Percentiles rank a stretch among this genome's conserved stretches.
Evolutionary conservation across 306 rosid species (phyloP).

Genomic region (Abrus precatorius): DNA sequence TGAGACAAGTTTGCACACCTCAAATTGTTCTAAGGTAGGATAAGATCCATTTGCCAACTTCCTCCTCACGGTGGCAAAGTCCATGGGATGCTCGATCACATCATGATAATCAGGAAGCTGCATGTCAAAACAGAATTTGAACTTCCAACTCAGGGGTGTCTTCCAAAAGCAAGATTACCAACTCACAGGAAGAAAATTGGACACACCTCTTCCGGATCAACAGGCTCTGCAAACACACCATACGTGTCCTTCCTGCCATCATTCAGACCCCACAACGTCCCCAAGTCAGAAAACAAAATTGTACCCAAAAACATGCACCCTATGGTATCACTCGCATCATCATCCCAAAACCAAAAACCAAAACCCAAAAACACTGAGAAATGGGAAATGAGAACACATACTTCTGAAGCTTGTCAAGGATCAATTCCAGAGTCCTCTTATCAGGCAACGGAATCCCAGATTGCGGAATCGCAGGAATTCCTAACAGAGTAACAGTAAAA

Average conservation of each 20-base stretch:
- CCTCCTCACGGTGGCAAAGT: conserved; percentile 90
- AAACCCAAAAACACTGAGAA: conserved; percentile 42
- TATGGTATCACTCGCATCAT: neutral
- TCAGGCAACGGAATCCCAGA: conserved; percentile 79
- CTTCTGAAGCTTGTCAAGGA: conserved; percentile 98
- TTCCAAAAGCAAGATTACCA: conserved; percentile 47
- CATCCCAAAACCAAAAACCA: neutral
- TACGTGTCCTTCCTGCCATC: conserved; percentile 95
- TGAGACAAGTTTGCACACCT: conserved; percentile 65
- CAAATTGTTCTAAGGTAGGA: conserved; percentile 83
- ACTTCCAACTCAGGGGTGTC: conserved; percentile 40
- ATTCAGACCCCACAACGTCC: conserved; percentile 31
- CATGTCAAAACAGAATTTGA: conserved; percentile 55
- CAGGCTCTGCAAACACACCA: conserved; percentile 95
- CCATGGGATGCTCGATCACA: conserved; percentile 96
- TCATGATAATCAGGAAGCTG: conserved; percentile 99
- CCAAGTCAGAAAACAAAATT: conserved; percentile 32
- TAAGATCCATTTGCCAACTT: conserved; percentile 81
- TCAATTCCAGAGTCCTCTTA: conserved; percentile 78
- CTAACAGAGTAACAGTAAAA: conserved; percentile 54
- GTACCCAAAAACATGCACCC: conserved; percentile 20
- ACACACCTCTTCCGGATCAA: conserved; percentile 98
- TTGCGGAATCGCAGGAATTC: conserved; percentile 61
- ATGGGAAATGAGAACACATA: conserved; percentile 49
- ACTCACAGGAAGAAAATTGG: conserved; percentile 37